These are phyloP conservation scores for Pythium aphanidermatum DNA, from an alignment of 352 stramenopile species.

Conservation along the genomic window DNA sequence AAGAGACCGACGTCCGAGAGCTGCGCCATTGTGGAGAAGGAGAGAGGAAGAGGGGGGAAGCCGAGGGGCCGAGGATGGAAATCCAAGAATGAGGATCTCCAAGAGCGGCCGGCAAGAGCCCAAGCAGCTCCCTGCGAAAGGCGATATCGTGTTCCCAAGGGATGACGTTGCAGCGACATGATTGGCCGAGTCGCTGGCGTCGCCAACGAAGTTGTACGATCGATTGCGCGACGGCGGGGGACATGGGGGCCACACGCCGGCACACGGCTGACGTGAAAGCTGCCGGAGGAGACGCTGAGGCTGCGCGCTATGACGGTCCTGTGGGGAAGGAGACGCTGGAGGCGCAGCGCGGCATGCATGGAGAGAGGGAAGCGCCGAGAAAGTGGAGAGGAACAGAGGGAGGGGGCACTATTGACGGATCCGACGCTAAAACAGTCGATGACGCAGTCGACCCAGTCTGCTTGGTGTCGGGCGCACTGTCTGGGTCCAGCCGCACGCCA, in stretches of 20 bases:
- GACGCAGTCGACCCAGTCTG: constrained; percentile 5
- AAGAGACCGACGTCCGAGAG: constrained; percentile 87
- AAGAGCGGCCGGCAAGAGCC: neutral
- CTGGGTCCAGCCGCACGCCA: neutral
- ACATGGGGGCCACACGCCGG: too few relatives aligned
- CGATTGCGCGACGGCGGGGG: constrained; percentile 17
- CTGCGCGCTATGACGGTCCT: neutral
- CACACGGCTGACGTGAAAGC: too few relatives aligned
- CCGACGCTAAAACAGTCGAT: neutral
- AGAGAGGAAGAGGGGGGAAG: neutral
- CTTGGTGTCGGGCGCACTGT: constrained; percentile 2
- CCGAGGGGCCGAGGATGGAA: constrained; percentile 2
- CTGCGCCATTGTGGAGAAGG: constrained; percentile 35
- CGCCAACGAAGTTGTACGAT: too few relatives aligned
- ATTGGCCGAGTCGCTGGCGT: too few relatives aligned
- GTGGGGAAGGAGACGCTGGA: neutral
- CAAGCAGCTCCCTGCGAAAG: constrained; percentile 10
- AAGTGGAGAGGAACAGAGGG: too few relatives aligned
- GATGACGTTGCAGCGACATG: constrained; percentile 19
- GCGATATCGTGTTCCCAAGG: constrained; percentile 12
- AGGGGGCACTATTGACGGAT: neutral
- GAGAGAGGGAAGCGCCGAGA: neutral
- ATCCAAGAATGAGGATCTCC: constrained; percentile 4
- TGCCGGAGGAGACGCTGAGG: neutral
- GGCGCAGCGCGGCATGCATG: neutral